Base-by-base conservation (phyloP, 106 monocot genomes). In the Agapanthus africanus region DNA sequence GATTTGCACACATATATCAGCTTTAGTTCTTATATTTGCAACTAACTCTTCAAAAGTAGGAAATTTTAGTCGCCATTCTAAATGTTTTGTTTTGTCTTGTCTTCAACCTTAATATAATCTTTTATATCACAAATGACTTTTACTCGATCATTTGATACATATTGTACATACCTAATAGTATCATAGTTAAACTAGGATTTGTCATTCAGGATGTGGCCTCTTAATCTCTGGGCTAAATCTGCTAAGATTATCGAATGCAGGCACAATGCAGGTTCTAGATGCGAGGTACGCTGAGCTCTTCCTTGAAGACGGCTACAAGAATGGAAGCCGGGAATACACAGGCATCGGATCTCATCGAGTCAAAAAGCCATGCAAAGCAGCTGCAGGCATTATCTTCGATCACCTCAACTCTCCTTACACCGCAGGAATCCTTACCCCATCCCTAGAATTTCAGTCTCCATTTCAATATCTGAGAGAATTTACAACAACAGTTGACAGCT, bases 241-340 rank as follows among this genome's bases (percentile, higher is more conserved):
- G n/a, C n/a, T n/a, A n/a, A n/a, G n/a, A n/a, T 66, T 37, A 2
- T 47, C 25, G 26, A 40, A 50, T 18, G 41, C 83, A 91, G 91
- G 92, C 31, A 88, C 86, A 21, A 89, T 92, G 95, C 95, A 97
- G 78, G 77, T 92, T 6, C 80, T 97, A 70, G 95, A 97, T 42
- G 74, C 83, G 33, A 71, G 95, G 49, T 84, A 91, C 63, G 36
- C 64, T 13, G 91, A 92, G 77, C 82, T 97, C 39, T 97, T 97
- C 78, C 68, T 91, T 34, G 84, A 84, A 71, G 78, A 84, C 5
- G 78, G 68, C 8, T 97, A 80, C 84, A 78, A 66, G 69, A 56
- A 22, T 7, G 92, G 80, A 7, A 74, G 59, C 49, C 89, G 81
- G 95, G 76, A 84, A 65, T 97, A 80, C 74, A 74, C 76, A 35